A percentile compares a stretch with the other conserved stretches of the same genome.
phyloP scores from a whole-genome alignment of 1,284 basidiomycete species.

The Coriolopsis trogii region DNA sequence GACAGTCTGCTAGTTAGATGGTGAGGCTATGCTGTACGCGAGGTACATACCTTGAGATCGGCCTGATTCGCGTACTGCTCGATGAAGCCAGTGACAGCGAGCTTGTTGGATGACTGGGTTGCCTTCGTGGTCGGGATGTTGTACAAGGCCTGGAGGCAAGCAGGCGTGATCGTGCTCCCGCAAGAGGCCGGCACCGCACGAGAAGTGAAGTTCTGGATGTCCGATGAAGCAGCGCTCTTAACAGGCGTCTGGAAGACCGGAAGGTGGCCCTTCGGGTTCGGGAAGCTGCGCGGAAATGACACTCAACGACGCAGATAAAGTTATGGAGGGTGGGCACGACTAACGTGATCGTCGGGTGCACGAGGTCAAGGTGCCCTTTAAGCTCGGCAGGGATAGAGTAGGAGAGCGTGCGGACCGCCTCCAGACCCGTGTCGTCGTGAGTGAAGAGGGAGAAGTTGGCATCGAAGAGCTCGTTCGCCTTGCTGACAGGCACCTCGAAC shows the following conservation, averaged over 20 bases:
- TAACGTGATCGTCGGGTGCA: conserved; percentile 44
- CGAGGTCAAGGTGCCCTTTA: conserved; percentile 39
- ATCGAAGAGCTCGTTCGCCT: conserved; percentile 42
- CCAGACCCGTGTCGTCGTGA: conserved; percentile 36
- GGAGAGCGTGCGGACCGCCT: conserved; percentile 40
- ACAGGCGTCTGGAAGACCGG: conserved; percentile 22
- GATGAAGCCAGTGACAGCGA: conserved; percentile 61
- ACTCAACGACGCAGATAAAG: background rate
- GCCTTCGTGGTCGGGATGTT: conserved; percentile 47
- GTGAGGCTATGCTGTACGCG: background rate
- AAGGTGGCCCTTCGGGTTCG: conserved; percentile 18
- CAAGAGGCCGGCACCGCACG: conserved; percentile 37
- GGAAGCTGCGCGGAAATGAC: conserved; percentile 19
- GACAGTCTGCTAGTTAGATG: background rate
- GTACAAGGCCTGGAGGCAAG: conserved; percentile 57
- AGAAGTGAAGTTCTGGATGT: conserved; percentile 13
- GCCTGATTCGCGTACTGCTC: conserved; percentile 51
- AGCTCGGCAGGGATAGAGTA: conserved; percentile 46
- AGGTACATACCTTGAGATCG: conserved; percentile 47
- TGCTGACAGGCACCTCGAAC: conserved; percentile 40
- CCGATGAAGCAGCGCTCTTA: background rate
- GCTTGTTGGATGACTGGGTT: conserved; percentile 45
- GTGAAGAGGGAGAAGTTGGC: conserved; percentile 43
- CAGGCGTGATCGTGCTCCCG: conserved; percentile 48
- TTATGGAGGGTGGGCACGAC: background rate